Conservation (phyloP, 1,139 yeast genomes). For the Geotrichum citri-aurantii region DNA sequence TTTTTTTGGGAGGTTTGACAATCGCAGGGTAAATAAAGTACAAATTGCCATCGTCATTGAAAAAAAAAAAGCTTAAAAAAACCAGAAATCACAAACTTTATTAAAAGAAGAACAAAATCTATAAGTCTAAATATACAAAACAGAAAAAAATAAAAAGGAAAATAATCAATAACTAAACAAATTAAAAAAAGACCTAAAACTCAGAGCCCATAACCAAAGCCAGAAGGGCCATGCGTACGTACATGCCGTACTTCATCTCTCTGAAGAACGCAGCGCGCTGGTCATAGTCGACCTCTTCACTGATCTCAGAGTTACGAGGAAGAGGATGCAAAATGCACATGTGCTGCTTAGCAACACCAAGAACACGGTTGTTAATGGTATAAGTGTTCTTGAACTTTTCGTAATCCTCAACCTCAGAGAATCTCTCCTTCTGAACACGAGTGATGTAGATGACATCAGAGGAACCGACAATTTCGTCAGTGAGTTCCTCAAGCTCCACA, state of each 20-base stretch:
- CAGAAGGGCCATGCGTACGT: slow-evolving; percentile 95
- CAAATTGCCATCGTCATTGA: not conserved
- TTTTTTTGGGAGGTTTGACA: not conserved
- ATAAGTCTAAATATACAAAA: not conserved
- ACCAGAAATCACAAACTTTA: not conserved
- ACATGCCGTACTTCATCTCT: slow-evolving; percentile 98
- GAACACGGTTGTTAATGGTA: slow-evolving; percentile 85
- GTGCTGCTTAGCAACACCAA: slow-evolving; percentile 91
- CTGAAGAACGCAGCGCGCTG: slow-evolving; percentile 99
- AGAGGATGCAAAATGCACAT: slow-evolving; percentile 99
- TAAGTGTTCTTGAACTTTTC: slow-evolving; percentile 86
- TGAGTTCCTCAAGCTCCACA: slow-evolving; percentile 66
- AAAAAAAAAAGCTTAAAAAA: not conserved
- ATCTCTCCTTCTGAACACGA: slow-evolving; percentile 96
- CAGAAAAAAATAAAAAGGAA: no score
- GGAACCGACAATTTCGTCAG: slow-evolving; percentile 75
- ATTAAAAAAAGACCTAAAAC: slow-evolving; percentile 8
- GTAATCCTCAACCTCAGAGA: slow-evolving; percentile 67
- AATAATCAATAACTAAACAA: not conserved
- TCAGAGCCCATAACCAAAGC: slow-evolving; percentile 91
- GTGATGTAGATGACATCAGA: slow-evolving; percentile 97
- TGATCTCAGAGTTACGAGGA: slow-evolving; percentile 94
- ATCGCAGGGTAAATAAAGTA: not conserved
- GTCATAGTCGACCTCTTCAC: slow-evolving; percentile 97
- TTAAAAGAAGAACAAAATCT: not conserved